Evolutionary conservation across 2,329 filamentous ascomycete species (phyloP).

Genomic region (Aspergillus udagawae): DNA sequence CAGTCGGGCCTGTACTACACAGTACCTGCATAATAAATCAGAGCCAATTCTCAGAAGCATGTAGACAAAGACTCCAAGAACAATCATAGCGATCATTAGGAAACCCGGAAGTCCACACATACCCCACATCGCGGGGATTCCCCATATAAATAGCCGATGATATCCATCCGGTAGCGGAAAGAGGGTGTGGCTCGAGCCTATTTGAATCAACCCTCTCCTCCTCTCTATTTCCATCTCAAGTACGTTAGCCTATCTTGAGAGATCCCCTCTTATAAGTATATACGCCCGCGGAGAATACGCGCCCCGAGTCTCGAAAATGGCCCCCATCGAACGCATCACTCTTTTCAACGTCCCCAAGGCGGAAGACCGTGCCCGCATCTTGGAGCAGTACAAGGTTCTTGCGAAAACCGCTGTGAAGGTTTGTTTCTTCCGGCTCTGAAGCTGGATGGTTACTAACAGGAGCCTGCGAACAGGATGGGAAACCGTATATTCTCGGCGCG

Average conservation of each 20-base stretch:
- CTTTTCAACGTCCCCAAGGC: slow-evolving; percentile 52
- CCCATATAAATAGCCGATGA: background rate
- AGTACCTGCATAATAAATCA: background rate
- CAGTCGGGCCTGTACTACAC: background rate
- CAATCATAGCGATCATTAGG: too few species aligned
- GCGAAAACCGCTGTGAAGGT: slow-evolving; percentile 45
- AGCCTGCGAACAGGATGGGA: slow-evolving; percentile 54
- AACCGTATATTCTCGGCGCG: slow-evolving; percentile 63
- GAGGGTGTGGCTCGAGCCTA: background rate
- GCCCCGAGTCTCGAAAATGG: slow-evolving; percentile 21
- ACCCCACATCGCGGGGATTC: background rate
- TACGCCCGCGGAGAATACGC: background rate
- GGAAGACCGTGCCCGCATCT: slow-evolving; percentile 39
- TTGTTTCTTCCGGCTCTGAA: background rate
- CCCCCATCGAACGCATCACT: slow-evolving; percentile 48
- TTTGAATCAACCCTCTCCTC: background rate
- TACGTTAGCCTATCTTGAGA: background rate
- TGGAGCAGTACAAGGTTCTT: slow-evolving; percentile 44
- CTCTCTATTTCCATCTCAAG: background rate
- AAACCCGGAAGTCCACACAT: background rate
- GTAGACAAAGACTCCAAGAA: background rate
- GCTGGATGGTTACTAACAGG: background rate
- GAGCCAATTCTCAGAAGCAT: background rate
- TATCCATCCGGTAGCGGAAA: background rate
- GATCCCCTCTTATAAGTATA: too few species aligned